Base-by-base conservation (phyloP, 2,329 filamentous ascomycete genomes). In the Exophiala xenobiotica region DNA sequence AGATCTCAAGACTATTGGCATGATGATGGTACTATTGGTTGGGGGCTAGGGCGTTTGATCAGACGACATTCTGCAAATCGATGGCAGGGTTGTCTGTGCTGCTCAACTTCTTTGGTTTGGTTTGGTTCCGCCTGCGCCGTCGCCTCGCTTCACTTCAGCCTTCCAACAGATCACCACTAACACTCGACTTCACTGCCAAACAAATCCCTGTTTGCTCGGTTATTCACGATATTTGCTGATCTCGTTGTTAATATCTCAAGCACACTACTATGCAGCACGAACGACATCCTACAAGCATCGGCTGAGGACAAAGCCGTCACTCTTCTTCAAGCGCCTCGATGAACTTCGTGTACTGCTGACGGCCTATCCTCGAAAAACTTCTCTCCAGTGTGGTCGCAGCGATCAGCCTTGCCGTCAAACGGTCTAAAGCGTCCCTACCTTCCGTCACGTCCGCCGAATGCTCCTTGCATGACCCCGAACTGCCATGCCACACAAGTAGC, bases 401-500 rank as follows among this genome's bases (percentile, higher is more conserved):
- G 8, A n/a, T n/a, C n/a, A 35, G n/a, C 12, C 18, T 14, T 14
- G n/a, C 18, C 31, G 5, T 5, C 31, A 16, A 35, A 16, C 31
- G 2, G 3, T 35, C 38, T 5, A 5, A n/a, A 11, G n/a, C 38
- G 16, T 12, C 20, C 11, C 38, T 14, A 40, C 27, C 19, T 18
- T 33, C 26, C 14, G 24, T 33, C 26, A 14, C 42, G 29, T n/a
- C n/a, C 14, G 26, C 4, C 24, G 38, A 40, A 40, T 22, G 11
- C 9, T 2, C 19, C 20, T 23, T 20, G n/a, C 18, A 8, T 9
- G 7, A 8, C 14, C 9, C 38, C 12, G n/a, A n/a, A n/a, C 38
- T 40, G 46, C 46, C 52, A 58, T 58, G 55, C 24, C 41, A 46
- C 49, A 46, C 26, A 22, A 53, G 18, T 53, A 53, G 39, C 27